Percentiles rank a stretch among this genome's conserved stretches.
These are phyloP conservation scores for Jacaranda mimosifolia DNA, from an alignment of 257 asterid genomes.

Conservation along the genomic window DNA sequence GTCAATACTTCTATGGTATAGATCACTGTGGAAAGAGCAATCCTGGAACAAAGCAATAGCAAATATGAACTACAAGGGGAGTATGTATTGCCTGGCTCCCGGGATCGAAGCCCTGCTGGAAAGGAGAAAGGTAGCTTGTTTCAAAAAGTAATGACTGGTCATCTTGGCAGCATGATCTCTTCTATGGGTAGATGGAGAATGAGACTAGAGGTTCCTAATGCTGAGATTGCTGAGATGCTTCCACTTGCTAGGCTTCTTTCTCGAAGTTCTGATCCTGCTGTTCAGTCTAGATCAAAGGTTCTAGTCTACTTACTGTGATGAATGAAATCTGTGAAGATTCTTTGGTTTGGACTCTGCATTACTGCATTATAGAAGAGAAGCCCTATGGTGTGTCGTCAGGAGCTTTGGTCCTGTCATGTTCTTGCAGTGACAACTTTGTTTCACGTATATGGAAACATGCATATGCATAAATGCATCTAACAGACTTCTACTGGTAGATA, in stretches of 20 bases:
- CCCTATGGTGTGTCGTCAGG: background rate
- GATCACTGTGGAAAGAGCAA: conserved; percentile 93
- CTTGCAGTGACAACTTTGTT: conserved; percentile 3
- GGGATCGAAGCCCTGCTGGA: conserved; percentile 85
- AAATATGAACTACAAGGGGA: conserved; percentile 98
- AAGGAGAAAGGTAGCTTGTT: conserved; percentile 90
- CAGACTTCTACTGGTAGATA: background rate
- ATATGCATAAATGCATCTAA: background rate
- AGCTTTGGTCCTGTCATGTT: conserved; percentile 19
- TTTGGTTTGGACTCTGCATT: conserved; percentile 23
- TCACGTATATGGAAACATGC: conserved; percentile 6
- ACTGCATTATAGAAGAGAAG: background rate
- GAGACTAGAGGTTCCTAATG: conserved; percentile 98
- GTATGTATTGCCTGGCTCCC: conserved; percentile 97
- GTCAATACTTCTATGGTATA: conserved; percentile 46
- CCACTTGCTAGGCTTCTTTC: conserved; percentile 98
- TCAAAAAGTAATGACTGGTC: conserved; percentile 93
- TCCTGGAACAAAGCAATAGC: conserved; percentile 95
- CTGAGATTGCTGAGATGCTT: conserved; percentile 99
- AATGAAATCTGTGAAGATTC: conserved; percentile 19
- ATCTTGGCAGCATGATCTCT: conserved; percentile 92
- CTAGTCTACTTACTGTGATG: conserved; percentile 34
- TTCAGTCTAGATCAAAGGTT: conserved; percentile 97
- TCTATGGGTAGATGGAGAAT: conserved; percentile 99
- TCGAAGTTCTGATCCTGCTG: conserved; percentile 98